These are phyloP conservation scores for Meripilus lineatus DNA, from an alignment of 1,284 basidiomycete species.

Conservation along the genomic window DNA sequence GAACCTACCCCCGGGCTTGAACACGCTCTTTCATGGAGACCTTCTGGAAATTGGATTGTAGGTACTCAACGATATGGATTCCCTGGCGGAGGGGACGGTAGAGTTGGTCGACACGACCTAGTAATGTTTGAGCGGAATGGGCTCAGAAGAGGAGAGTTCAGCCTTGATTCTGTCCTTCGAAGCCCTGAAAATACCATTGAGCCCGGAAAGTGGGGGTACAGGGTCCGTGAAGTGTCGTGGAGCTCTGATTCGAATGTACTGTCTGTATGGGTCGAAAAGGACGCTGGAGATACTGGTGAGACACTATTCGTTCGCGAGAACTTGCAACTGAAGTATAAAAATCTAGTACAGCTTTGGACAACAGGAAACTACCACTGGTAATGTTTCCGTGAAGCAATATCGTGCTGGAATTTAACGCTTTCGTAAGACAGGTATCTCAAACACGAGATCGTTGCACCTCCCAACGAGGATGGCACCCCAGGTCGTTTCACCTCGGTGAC, in stretches of 20 bases:
- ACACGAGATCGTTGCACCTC: constrained; percentile 67
- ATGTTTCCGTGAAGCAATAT: constrained; percentile 6
- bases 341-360: constrained; percentile 89
- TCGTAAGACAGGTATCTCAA: constrained; percentile 73
- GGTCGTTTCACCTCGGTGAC: constrained; percentile 60
- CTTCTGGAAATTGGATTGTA: constrained; percentile 84
- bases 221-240: constrained; percentile 79
- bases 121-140: constrained; percentile 98
- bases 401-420: constrained; percentile 4
- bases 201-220: constrained; percentile 50
- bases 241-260: constrained; percentile 87
- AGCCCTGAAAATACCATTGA: background rate
- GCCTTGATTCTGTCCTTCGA: constrained; percentile 16
- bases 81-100: constrained; percentile 64
- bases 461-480: constrained; percentile 14
- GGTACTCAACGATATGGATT: constrained; percentile 72
- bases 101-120: constrained; percentile 74
- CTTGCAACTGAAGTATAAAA: background rate
- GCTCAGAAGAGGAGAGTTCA: constrained; percentile 86
- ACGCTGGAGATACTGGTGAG: constrained; percentile 62
- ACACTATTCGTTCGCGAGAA: background rate
- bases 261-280: constrained; percentile 79
- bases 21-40: constrained; percentile 81
- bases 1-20: constrained; percentile 84
- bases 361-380: constrained; percentile 95